Evolutionary conservation across 2,329 filamentous ascomycete genomes (phyloP), one percentile per base, ranked within the genome.

Genomic region (Cladosporium sp.): DNA sequence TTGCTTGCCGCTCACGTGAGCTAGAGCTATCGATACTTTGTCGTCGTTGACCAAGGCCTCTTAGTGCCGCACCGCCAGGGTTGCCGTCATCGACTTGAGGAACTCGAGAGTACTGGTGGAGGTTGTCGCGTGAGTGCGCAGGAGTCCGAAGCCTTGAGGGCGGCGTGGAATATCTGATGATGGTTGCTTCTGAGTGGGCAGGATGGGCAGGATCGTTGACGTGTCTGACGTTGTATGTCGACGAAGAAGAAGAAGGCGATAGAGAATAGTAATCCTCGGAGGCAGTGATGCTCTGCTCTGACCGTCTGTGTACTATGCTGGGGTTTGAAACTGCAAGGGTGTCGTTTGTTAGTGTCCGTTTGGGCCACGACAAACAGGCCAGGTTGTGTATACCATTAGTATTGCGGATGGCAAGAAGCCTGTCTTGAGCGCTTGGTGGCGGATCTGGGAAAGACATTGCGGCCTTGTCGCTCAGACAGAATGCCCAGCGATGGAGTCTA

Each of bases 251-350:
- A 56, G 60, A 63, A 25, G 49, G 49, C 14, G 60, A 63, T 10
- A 82, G 73, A 66, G 80, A 82, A 74, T 81, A 83, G 76, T 82
- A 84, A 72, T 82, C 81, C 71, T 83, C 80, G 23, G 79, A 82
- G 26, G 80, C 82, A 48, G 80, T 77, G 67, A 83, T 77, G 69
- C 79, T 82, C 68, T 81, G 80, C 67, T 80, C 76, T 3, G 81
- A 83, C n/a, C 71, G 70, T 57, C 66, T 67, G 66, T 73, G 72
- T 25, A 76, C 66, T 65, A 76, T 65, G 46, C 70, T 73, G 30
- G 74, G 74, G 36, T 70, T 72, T 58, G 73, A 75, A 53, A 75
- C 72, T 73, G 65, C 30, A 25, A 58, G 34, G 51, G 58, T 62
- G 21, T 26, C 23, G 16, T 26, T 18, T 46, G 49, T 63, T 46